These are phyloP conservation scores for Cunninghamia lanceolata DNA, from an alignment of 75 land plant species.

Conservation along the genomic window DNA sequence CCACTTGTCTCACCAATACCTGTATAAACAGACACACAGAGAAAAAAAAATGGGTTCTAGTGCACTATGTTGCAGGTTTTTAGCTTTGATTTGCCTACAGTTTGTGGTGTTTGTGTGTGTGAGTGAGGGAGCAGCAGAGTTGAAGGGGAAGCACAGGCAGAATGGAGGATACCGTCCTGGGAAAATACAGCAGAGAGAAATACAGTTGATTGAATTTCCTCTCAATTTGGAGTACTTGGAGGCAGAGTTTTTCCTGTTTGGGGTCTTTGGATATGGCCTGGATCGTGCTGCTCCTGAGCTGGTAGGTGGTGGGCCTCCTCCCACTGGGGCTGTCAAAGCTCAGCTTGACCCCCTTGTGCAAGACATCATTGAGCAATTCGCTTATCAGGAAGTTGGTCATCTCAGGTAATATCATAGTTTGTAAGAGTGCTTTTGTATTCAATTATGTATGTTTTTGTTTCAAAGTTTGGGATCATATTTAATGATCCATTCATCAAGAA, in stretches of 20 bases:
- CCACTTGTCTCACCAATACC: too few species aligned
- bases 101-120: neutral
- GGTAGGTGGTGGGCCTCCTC: constrained; percentile 40
- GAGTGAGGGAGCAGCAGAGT: neutral
- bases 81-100: too few species aligned
- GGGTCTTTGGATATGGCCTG: constrained; percentile 43
- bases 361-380: constrained; percentile 39
- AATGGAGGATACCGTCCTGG: neutral
- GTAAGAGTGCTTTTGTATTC: too few species aligned
- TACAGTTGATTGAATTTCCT: constrained; percentile 25
- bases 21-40: too few species aligned
- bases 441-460: too few species aligned
- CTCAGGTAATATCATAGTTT: constrained; percentile 33
- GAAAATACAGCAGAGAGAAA: neutral
- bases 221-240: constrained; percentile 57
- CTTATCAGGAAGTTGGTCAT: constrained; percentile 61
- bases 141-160: neutral
- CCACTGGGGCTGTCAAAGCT: constrained; percentile 50
- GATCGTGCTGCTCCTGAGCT: constrained; percentile 34
- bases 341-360: constrained; percentile 36
- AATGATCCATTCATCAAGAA: too few species aligned
- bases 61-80: too few species aligned
- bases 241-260: constrained; percentile 59
- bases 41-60: too few species aligned
- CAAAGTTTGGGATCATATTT: too few species aligned